A percentile compares a stretch with the other conserved stretches of the same genome.
Evolutionary conservation across 495 filamentous ascomycete genomes (phyloP).

Genomic region (Tuber borchii): DNA sequence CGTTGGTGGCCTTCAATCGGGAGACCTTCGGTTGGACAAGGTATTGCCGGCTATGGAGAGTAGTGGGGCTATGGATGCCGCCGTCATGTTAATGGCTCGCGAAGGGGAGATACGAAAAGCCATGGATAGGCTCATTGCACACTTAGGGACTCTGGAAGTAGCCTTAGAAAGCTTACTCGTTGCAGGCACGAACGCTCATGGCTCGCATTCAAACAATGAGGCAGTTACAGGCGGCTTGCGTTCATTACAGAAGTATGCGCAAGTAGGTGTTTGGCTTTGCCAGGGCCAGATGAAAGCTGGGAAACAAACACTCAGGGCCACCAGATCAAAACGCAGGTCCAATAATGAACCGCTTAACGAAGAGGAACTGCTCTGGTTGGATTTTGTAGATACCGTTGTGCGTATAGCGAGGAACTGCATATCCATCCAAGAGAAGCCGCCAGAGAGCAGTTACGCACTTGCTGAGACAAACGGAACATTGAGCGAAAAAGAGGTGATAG

Average conservation of each 20-base stretch:
- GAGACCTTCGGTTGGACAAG: constrained; percentile 72
- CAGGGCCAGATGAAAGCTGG: constrained; percentile 73
- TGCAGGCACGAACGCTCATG: constrained; percentile 42
- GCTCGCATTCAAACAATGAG: constrained; percentile 45
- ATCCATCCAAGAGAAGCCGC: constrained; percentile 24
- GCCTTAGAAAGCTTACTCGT: constrained; percentile 70
- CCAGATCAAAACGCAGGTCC: constrained; percentile 43
- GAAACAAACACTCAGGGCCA: constrained; percentile 41
- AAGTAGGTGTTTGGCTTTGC: constrained; percentile 92
- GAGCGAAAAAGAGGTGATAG: constrained; percentile 15
- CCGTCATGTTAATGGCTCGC: constrained; percentile 80
- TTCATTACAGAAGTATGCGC: constrained; percentile 75
- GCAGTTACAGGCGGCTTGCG: constrained; percentile 61
- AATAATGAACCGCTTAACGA: constrained; percentile 59
- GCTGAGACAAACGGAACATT: constrained; percentile 39
- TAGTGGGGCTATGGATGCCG: constrained; percentile 85
- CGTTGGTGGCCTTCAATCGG: constrained; percentile 68
- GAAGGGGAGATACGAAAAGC: constrained; percentile 79
- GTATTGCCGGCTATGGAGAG: constrained; percentile 81
- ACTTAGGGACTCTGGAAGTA: constrained; percentile 70
- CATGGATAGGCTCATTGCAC: constrained; percentile 72
- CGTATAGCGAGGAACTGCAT: constrained; percentile 59
- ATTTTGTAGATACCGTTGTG: constrained; percentile 78
- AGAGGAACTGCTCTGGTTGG: constrained; percentile 83
- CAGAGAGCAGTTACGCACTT: constrained; percentile 20